Evolutionary conservation across 1,139 yeast genomes (phyloP).

Genomic region (Hyphopichia buzzinii): DNA sequence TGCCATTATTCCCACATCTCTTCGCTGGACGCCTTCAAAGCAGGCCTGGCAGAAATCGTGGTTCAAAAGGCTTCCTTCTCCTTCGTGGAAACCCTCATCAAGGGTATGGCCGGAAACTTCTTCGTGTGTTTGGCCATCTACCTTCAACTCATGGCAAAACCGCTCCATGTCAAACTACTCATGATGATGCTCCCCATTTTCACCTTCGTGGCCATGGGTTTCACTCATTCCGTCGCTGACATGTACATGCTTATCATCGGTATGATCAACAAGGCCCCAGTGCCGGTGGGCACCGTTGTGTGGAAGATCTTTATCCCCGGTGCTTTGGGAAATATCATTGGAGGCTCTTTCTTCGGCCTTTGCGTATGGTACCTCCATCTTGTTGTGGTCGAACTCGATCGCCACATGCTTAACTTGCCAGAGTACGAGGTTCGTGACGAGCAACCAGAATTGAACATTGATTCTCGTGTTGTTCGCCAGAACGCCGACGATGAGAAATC

Average conservation of each 20-base stretch:
- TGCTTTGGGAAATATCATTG: slow-evolving; percentile 66
- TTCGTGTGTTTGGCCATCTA: slow-evolving; percentile 73
- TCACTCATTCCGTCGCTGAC: slow-evolving; percentile 79
- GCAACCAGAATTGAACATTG: slow-evolving; percentile 73
- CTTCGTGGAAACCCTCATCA: slow-evolving; percentile 60
- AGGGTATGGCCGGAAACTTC: slow-evolving; percentile 73
- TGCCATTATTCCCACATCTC: slow-evolving; percentile 55
- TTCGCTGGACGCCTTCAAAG: slow-evolving; percentile 31
- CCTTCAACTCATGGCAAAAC: slow-evolving; percentile 73
- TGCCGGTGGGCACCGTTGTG: slow-evolving; percentile 59
- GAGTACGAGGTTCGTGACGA: slow-evolving; percentile 69
- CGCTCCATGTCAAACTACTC: slow-evolving; percentile 73
- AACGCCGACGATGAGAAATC: slow-evolving; percentile 7
- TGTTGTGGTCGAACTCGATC: slow-evolving; percentile 67
- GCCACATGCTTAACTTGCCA: slow-evolving; percentile 58
- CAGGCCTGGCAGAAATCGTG: slow-evolving; percentile 48
- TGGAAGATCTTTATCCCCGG: slow-evolving; percentile 75
- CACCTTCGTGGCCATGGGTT: slow-evolving; percentile 72
- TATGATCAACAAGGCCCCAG: slow-evolving; percentile 59
- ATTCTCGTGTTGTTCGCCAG: slow-evolving; percentile 67
- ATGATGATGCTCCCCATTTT: slow-evolving; percentile 66
- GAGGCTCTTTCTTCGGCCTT: slow-evolving; percentile 63
- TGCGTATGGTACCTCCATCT: slow-evolving; percentile 66
- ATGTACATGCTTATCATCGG: slow-evolving; percentile 69
- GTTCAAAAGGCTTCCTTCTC: slow-evolving; percentile 44